These are phyloP conservation scores for Sporothrix sp. DNA, from an alignment of 2,329 filamentous ascomycete species.

Conservation along the genomic window DNA sequence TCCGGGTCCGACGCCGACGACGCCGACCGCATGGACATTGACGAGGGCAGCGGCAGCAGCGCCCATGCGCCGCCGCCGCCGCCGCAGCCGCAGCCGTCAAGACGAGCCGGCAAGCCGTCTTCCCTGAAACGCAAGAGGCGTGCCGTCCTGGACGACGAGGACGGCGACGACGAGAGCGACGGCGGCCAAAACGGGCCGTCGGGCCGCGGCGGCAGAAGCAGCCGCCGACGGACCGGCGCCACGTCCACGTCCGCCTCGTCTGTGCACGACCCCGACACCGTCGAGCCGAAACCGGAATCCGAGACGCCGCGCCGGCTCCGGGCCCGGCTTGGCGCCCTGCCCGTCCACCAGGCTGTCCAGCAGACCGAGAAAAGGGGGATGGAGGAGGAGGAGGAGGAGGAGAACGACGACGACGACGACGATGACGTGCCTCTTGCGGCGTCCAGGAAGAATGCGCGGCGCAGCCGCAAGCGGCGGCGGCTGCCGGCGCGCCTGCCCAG, in stretches of 20 bases:
- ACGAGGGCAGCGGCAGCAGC: slow-evolving; percentile 5
- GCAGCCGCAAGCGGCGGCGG: neutral
- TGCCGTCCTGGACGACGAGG: neutral
- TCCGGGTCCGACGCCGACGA: neutral
- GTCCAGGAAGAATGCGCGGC: neutral
- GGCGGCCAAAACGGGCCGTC: neutral
- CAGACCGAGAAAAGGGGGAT: neutral
- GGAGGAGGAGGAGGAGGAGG: neutral
- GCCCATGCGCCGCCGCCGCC: no score
- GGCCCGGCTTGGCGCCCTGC: no score
- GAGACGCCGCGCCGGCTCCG: no score
- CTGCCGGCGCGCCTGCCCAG: neutral
- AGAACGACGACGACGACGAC: neutral
- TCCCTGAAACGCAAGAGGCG: slow-evolving; percentile 15
- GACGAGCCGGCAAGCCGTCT: slow-evolving; percentile 1
- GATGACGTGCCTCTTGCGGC: neutral
- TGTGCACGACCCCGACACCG: no score
- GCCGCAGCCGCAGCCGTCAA: neutral
- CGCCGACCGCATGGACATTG: slow-evolving; percentile 5
- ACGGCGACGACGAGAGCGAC: slow-evolving; percentile 5
- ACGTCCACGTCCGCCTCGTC: no score
- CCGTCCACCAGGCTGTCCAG: neutral
- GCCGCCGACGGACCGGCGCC: neutral
- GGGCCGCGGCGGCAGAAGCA: neutral
- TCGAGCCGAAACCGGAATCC: no score